Evolutionary conservation across 108 stramenopile species (phyloP), one percentile per base, ranked within the genome.

Genomic region (Nannochloropsis gaditana): DNA sequence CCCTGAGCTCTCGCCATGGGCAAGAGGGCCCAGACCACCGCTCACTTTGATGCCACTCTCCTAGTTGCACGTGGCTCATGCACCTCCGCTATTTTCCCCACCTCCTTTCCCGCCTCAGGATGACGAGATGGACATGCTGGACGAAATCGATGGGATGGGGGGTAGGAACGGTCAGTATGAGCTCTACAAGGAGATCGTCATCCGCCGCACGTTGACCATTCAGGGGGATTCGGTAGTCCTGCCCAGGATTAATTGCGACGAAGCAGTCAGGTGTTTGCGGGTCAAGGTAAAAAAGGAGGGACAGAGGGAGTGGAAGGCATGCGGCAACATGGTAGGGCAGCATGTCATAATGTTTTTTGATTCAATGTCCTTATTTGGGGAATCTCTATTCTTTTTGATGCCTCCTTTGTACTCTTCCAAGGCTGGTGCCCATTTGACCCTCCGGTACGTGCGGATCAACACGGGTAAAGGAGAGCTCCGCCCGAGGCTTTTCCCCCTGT

Each of bases 351-450:
- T 31, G 31, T 31, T 31, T 31, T 31, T 31, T 31, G 1, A 31
- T 31, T 31, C 31, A 31, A 31, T 31, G 31, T 31, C 31, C 31
- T 31, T 31, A 31, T 31, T 31, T 31, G 31, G 31, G 31, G 31
- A 31, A 31, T 31, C 8, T 2, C 3, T 73, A 4, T 73, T n/a
- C 59, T 73, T 8, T 73, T n/a, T 73, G 15, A 15, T n/a, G 19
- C n/a, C 59, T n/a, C 59, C 59, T 73, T 6, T n/a, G 19, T 73
- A 0, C 59, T 73, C 8, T n/a, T n/a, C 59, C 59, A 4, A 73
- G 59, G 59, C 59, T n/a, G 59, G 59, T 6, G 59, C 59, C 59
- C 59, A 73, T n/a, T n/a, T 73, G 19, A 73, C 59, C 59, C 59
- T 73, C n/a, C 59, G 59, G 19, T n/a, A 73, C 59, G 4, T 73